Evolutionary conservation across 2,329 filamentous ascomycete species (phyloP).

Genomic region (Diaporthe caulivora): DNA sequence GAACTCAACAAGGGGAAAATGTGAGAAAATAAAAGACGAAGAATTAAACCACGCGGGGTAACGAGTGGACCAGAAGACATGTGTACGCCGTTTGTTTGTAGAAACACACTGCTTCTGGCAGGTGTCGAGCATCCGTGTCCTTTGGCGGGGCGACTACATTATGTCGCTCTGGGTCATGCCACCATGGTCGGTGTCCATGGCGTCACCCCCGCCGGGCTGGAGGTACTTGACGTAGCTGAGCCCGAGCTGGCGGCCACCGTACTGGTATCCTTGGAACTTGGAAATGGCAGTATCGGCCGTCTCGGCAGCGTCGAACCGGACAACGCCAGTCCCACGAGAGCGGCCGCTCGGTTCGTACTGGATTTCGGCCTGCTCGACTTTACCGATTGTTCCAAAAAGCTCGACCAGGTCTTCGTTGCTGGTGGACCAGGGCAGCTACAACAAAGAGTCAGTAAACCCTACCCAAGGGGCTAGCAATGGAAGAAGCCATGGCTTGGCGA

Average conservation of each 20-base stretch:
- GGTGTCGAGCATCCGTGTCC: not conserved
- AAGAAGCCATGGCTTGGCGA: not conserved
- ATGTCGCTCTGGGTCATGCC: slow-evolving; percentile 97
- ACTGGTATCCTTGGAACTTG: slow-evolving; percentile 98
- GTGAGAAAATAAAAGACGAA: not conserved
- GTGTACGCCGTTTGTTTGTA: not conserved
- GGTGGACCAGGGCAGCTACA: slow-evolving; percentile 95
- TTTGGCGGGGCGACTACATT: slow-evolving; percentile 70
- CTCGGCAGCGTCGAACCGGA: slow-evolving; percentile 85
- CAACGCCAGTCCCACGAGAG: slow-evolving; percentile 95
- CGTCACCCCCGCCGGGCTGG: slow-evolving; percentile 72
- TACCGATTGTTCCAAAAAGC: slow-evolving; percentile 96
- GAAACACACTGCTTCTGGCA: slow-evolving; percentile 1
- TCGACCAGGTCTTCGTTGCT: slow-evolving; percentile 98
- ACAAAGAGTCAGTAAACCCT: slow-evolving; percentile 42
- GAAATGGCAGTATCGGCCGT: slow-evolving; percentile 94
- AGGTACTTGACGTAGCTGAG: slow-evolving; percentile 95
- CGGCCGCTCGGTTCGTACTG: slow-evolving; percentile 98
- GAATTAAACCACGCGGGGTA: slow-evolving; percentile 31
- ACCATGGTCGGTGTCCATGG: slow-evolving; percentile 84
- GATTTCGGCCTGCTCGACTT: slow-evolving; percentile 98
- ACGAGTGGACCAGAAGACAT: slow-evolving; percentile 26
- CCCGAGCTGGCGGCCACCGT: slow-evolving; percentile 92
- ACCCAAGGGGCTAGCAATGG: not conserved
- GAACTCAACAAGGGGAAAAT: slow-evolving; percentile 4